Evolutionary conservation across 2,329 filamentous ascomycete species (phyloP), one percentile per base, ranked within the genome.

Genomic region (Exophiala mesophila): DNA sequence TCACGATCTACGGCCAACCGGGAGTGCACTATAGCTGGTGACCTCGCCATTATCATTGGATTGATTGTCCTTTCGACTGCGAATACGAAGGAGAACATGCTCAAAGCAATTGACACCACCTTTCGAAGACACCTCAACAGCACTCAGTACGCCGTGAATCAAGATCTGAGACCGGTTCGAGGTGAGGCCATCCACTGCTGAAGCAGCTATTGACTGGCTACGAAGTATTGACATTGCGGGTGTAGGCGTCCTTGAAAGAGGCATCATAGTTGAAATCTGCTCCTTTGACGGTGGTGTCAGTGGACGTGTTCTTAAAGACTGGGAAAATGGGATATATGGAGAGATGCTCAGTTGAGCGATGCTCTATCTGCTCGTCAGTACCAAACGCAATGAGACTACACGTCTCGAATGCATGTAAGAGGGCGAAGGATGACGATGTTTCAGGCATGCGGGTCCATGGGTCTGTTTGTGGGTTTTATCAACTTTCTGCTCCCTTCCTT

Each of bases 41-140:
- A 50, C 16, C 39, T 50, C 7, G 44, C 26, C 15, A 41, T 50
- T 17, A 21, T 50, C 23, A 26, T 50, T 7, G 47, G 31, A 16
- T 29, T 47, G 5, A 16, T 44, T 8, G 45, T 39, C 4, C 37
- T 43, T 23, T 39, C 40, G 12, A 29, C 43, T 3, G 8, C 23
- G 3, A 38, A 26, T 3, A 12, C 23, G 3, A 38, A 26, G 12
- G 21, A 19, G 3, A 5, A n/a, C 7, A 30, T 12, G 12, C 13
- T 16, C 3, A 2, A 9, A 1, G 47, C 43, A 5, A 17, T 50
- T 13, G 20, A 35, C 20, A 5, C 10, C 12, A 45, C 39, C 18
- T 50, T 50, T 23, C 24, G 8, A 28, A 8, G 8, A 28, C 24
- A 28, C 24, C 24, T 28, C 8, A n/a, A 28, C 8, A 28, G 24